These are phyloP conservation scores for Hordeum pubiflorum DNA, from an alignment of 202 grass and related monocot genomes.

Conservation along the genomic window DNA sequence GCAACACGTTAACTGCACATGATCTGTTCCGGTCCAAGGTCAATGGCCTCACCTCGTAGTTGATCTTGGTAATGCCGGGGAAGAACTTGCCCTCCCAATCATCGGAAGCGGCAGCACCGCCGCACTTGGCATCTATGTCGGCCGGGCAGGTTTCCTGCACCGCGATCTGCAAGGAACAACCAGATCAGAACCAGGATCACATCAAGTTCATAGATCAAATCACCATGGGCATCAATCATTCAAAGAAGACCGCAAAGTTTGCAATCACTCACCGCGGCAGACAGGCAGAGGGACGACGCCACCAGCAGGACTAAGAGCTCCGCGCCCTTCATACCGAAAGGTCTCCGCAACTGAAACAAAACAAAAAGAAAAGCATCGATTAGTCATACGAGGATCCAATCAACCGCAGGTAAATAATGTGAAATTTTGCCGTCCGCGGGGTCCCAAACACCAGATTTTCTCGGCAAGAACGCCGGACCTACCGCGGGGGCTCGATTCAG, in stretches of 20 bases:
- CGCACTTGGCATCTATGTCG: conserved; percentile 48
- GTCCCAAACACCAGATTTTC: not conserved
- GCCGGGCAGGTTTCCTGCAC: conserved; percentile 48
- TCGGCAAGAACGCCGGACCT: not conserved
- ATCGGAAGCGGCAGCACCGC: conserved; percentile 32
- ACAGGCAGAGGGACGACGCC: not conserved
- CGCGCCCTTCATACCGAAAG: conserved; percentile 2
- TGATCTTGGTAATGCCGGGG: conserved; percentile 62
- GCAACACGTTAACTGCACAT: not conserved
- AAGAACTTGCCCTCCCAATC: conserved; percentile 84
- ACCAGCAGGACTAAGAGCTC: conserved; percentile 2
- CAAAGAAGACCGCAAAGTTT: not conserved
- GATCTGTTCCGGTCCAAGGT: not conserved
- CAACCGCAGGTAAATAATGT: not conserved
- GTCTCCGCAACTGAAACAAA: not conserved
- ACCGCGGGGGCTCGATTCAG: not conserved
- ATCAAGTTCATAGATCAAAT: not conserved
- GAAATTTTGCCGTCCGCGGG: not conserved
- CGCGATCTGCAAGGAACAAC: conserved; percentile 33
- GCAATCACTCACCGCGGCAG: not conserved
- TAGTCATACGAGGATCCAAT: not conserved
- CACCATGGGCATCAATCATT: not conserved
- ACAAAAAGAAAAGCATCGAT: not conserved
- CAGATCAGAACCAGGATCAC: not conserved
- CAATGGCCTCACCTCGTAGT: conserved; percentile 58